Evolutionary conservation across 2,329 filamentous ascomycete species (phyloP).

Genomic region (Claviceps spartinae): DNA sequence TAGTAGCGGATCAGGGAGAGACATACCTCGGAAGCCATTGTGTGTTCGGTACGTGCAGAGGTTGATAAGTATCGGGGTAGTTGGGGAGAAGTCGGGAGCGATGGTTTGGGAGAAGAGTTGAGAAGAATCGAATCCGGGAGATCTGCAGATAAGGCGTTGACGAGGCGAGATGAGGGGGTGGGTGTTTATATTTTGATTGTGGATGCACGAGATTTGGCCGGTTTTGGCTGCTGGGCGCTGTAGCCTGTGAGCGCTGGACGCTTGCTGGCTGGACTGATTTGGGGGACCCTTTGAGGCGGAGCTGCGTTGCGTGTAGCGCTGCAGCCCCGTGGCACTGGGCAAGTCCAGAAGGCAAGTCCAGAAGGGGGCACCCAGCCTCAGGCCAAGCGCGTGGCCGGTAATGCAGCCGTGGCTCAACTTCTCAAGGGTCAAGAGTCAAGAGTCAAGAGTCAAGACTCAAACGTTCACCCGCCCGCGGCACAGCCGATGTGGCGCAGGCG

Average conservation of each 20-base stretch:
- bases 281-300: constrained; percentile 1
- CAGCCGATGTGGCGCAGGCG: neutral
- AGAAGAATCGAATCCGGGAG: constrained; percentile 11
- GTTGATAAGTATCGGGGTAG: neutral
- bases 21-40: constrained; percentile 24
- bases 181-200: constrained; percentile 20
- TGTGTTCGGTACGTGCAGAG: constrained; percentile 4
- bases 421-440: too few relatives aligned
- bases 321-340: neutral
- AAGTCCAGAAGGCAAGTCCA: neutral
- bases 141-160: constrained; percentile 10
- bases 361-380: neutral
- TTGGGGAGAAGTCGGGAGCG: constrained; percentile 7
- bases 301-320: neutral
- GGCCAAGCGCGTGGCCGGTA: neutral
- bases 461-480: neutral
- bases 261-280: neutral
- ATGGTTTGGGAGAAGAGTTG: constrained; percentile 11
- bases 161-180: constrained; percentile 14
- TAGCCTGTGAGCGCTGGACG: neutral
- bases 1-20: neutral
- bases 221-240: constrained; percentile 3
- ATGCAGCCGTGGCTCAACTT: neutral
- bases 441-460: too few relatives aligned
- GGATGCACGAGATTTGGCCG: constrained; percentile 10